Conservation (phyloP, 495 filamentous ascomycete species). For the Tuber microsphaerosporum region DNA sequence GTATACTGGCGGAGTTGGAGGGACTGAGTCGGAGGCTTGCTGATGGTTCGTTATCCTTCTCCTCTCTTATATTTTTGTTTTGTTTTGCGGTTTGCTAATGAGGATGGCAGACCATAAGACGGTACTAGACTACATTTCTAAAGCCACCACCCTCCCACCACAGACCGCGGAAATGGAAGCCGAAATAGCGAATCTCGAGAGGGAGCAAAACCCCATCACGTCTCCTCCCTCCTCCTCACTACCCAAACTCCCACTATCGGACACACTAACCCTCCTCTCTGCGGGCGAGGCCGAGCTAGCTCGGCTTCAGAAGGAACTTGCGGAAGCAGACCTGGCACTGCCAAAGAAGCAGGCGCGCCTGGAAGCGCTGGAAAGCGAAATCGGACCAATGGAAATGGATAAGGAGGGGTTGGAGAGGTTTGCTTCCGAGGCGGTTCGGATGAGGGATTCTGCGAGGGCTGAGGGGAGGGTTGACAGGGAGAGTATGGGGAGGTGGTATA, state of each 20-base stretch:
- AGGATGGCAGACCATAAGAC: slow-evolving; percentile 5
- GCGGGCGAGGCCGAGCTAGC: slow-evolving; percentile 58
- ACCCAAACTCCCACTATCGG: slow-evolving; percentile 54
- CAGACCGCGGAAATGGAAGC: slow-evolving; percentile 58
- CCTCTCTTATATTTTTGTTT: not conserved
- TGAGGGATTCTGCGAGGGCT: slow-evolving; percentile 57
- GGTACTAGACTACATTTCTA: slow-evolving; percentile 49
- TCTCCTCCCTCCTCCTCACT: slow-evolving; percentile 46
- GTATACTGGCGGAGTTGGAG: slow-evolving; percentile 66
- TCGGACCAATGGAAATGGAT: slow-evolving; percentile 63
- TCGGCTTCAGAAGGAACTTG: slow-evolving; percentile 64
- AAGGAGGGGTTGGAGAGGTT: slow-evolving; percentile 59
- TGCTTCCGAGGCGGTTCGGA: slow-evolving; percentile 70
- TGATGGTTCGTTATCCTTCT: slow-evolving; percentile 22
- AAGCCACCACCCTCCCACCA: slow-evolving; percentile 52
- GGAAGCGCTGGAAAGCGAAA: slow-evolving; percentile 63
- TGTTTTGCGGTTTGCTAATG: not conserved
- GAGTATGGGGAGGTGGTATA: slow-evolving; percentile 40
- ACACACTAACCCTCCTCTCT: slow-evolving; percentile 54
- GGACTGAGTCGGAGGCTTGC: slow-evolving; percentile 55
- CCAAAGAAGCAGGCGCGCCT: slow-evolving; percentile 64
- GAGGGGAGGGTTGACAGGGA: slow-evolving; percentile 35
- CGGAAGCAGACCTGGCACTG: slow-evolving; percentile 65
- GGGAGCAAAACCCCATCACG: slow-evolving; percentile 43
- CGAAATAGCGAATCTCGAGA: slow-evolving; percentile 52